Evolutionary conservation across 192 early-diverging fungal species (phyloP), one percentile per base, ranked within the genome.

Genomic region (Podila minutissima): DNA sequence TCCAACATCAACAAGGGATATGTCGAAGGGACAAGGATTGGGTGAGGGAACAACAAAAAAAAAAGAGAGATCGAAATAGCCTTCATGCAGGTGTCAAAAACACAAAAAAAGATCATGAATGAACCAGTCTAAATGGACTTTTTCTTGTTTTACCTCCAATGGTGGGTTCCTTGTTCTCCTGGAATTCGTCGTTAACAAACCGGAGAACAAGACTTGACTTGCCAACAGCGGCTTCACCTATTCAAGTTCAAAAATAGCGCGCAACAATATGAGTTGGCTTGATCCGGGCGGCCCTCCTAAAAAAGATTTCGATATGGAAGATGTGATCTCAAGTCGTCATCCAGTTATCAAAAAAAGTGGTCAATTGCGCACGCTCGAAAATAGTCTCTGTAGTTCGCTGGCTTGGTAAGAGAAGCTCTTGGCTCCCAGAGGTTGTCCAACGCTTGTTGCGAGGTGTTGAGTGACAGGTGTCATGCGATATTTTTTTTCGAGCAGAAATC

Each of bases 81-180:
- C 46, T 28, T 29, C 38, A n/a, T 37, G 62, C 33, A 60, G 26
- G 67, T 49, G 26, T 55, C 37, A 22, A n/a, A 35, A 48, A 65
- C 20, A 19, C 48, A n/a, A 35, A 71, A 49, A 41, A 3, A 62
- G 49, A 17, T 31, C 19, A 11, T 29, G 48, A 33, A n/a, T 63
- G 10, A 38, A 3, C 17, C 62, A 41, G 19, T 19, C 12, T 37
- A 11, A 37, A 37, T 37, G 22, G 20, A 3, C 15, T 38, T 9
- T 35, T 35, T 46, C 66, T 67, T 55, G 59, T 33, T n/a, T 38
- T 46, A 86, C 89, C 89, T 87, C 98, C 98, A 85, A 99, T 99
- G 46, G 98, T 99, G 9, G 98, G 96, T 84, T 99, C 97, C 74
- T 95, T 96, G 89, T 98, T 97, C 59, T 97, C 96, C 63, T 93